Percentiles rank a stretch among this genome's conserved stretches.
These are phyloP conservation scores for Cercospora brassicicola DNA, from an alignment of 2,329 filamentous ascomycete species.

Conservation along the genomic window DNA sequence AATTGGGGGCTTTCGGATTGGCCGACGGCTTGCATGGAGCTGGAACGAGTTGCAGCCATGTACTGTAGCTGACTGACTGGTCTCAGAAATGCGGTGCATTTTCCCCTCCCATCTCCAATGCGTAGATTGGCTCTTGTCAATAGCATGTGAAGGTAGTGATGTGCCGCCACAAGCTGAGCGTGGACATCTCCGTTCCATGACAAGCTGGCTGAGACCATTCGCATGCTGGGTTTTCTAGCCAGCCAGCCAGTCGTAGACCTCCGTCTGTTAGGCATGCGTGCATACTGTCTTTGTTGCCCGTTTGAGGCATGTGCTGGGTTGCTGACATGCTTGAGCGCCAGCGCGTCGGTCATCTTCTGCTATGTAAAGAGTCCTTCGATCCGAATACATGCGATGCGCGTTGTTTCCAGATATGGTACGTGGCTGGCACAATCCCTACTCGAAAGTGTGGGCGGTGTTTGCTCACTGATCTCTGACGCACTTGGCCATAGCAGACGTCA, in stretches of 20 bases:
- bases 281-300: not conserved
- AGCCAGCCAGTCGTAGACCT: not conserved
- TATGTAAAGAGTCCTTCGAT: not conserved
- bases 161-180: not conserved
- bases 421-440: not conserved
- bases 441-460: not conserved
- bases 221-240: no score
- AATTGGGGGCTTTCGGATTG: not conserved
- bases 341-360: not conserved
- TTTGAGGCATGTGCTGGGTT: not conserved
- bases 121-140: not conserved
- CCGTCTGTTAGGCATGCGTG: no score
- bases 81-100: not conserved
- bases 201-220: not conserved
- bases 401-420: not conserved
- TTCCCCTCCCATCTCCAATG: not conserved
- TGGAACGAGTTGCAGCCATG: not conserved
- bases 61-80: not conserved
- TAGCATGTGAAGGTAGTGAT: not conserved
- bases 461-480: not conserved
- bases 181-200: not conserved
- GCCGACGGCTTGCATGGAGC: slow-evolving; percentile 1
- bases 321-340: not conserved
- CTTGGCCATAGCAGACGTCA: not conserved
- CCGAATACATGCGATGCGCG: not conserved